Evolutionary conservation across 2,329 filamentous ascomycete species (phyloP).

Genomic region (Penicillium sp.): DNA sequence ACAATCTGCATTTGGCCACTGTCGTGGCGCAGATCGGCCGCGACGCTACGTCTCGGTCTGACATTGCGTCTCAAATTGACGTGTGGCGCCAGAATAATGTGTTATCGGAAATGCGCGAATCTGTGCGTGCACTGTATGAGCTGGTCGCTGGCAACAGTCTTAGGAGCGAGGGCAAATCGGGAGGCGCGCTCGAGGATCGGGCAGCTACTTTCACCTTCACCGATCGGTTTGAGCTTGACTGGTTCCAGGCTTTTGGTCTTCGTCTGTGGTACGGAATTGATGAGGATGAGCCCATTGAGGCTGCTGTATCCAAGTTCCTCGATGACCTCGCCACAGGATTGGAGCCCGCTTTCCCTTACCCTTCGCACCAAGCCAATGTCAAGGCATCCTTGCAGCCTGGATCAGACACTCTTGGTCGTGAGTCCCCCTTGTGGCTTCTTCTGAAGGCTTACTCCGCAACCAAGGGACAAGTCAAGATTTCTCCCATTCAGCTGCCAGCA

Average conservation of each 20-base stretch:
- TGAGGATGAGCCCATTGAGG: slow-evolving; percentile 61
- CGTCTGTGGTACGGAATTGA: slow-evolving; percentile 81
- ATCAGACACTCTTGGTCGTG: slow-evolving; percentile 46
- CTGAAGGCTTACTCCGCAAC: slow-evolving; percentile 67
- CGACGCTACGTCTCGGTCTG: slow-evolving; percentile 61
- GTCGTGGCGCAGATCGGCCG: slow-evolving; percentile 76
- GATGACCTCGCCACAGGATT: slow-evolving; percentile 65
- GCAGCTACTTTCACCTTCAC: slow-evolving; percentile 75
- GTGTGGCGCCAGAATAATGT: slow-evolving; percentile 79
- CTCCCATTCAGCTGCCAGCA: slow-evolving; percentile 52
- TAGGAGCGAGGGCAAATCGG: slow-evolving; percentile 67
- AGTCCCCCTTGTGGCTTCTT: slow-evolving; percentile 82
- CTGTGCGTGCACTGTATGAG: slow-evolving; percentile 82
- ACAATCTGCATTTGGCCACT: slow-evolving; percentile 77
- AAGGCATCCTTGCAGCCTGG: slow-evolving; percentile 57
- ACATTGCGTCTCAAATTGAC: slow-evolving; percentile 73
- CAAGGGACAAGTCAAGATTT: slow-evolving; percentile 27
- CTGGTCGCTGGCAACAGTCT: slow-evolving; percentile 83
- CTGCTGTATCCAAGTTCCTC: slow-evolving; percentile 67
- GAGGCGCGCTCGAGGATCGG: slow-evolving; percentile 71
- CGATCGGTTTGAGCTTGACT: slow-evolving; percentile 77
- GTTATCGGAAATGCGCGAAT: slow-evolving; percentile 77
- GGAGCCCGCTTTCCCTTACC: slow-evolving; percentile 63
- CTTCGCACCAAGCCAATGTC: slow-evolving; percentile 62
- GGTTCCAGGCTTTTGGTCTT: slow-evolving; percentile 88